These are phyloP conservation scores for Tricholoma bakamatsutake DNA, from an alignment of 768 basidiomycete species.

Conservation along the genomic window DNA sequence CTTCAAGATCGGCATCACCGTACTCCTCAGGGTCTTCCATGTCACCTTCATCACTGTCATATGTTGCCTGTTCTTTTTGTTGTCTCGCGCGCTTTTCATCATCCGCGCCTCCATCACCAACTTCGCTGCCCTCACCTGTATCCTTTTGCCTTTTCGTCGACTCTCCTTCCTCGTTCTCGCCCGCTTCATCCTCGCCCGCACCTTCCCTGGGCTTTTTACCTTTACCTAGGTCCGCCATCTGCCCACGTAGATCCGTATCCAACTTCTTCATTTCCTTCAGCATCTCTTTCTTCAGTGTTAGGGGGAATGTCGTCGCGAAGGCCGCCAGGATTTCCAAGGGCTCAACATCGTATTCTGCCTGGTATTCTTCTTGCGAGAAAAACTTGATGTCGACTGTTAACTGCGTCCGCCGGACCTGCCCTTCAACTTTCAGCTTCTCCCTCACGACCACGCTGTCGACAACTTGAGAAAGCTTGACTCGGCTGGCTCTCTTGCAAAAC, in stretches of 20 bases:
- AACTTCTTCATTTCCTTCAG: slow-evolving; percentile 79
- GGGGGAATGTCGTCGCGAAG: slow-evolving; percentile 72
- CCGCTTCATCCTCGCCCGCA: slow-evolving; percentile 49
- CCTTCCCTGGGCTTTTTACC: slow-evolving; percentile 51
- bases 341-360: slow-evolving; percentile 73
- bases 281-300: slow-evolving; percentile 81
- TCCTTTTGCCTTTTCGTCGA: slow-evolving; percentile 29
- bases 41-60: slow-evolving; percentile 66
- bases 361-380: slow-evolving; percentile 83
- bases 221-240: slow-evolving; percentile 79
- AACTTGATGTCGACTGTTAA: slow-evolving; percentile 81
- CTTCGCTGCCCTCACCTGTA: slow-evolving; percentile 67
- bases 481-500: slow-evolving; percentile 89
- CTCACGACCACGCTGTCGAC: slow-evolving; percentile 78
- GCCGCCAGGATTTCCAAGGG: slow-evolving; percentile 65
- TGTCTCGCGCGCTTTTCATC: slow-evolving; percentile 70
- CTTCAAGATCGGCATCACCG: slow-evolving; percentile 58
- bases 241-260: slow-evolving; percentile 69
- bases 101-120: slow-evolving; percentile 79
- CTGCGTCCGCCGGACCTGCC: slow-evolving; percentile 64
- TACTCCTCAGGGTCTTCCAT: slow-evolving; percentile 44
- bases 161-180: slow-evolving; percentile 42
- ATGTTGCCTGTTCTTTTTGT: slow-evolving; percentile 67
- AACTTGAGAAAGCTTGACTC: slow-evolving; percentile 82
- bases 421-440: slow-evolving; percentile 66